Conservation (phyloP, 495 filamentous ascomycete genomes). For the Viridothelium virens region DNA sequence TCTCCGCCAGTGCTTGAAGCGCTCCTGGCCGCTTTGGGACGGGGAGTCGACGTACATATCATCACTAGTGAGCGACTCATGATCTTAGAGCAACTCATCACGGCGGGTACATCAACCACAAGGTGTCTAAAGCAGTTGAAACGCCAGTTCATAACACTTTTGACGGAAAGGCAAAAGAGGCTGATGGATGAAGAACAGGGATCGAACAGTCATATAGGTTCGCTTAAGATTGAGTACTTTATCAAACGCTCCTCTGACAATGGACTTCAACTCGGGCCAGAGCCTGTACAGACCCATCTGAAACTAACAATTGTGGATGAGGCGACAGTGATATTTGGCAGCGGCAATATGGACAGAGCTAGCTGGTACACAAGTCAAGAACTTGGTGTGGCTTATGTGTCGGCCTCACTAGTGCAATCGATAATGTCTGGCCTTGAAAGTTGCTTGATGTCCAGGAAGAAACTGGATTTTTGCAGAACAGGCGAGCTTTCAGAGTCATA, state of each 20-base stretch:
- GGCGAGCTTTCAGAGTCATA: not conserved
- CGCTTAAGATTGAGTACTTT: slow-evolving; percentile 46
- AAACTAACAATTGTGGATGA: slow-evolving; percentile 60
- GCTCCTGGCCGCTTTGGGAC: slow-evolving; percentile 42
- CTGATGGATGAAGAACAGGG: not conserved
- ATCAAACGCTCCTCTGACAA: not conserved
- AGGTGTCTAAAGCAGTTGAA: slow-evolving; percentile 47
- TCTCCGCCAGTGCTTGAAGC: slow-evolving; percentile 48
- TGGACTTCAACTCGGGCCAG: slow-evolving; percentile 24
- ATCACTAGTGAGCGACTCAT: slow-evolving; percentile 61
- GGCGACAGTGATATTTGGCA: slow-evolving; percentile 55
- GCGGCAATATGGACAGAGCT: slow-evolving; percentile 68
- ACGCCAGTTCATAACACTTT: not conserved
- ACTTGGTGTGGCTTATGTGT: slow-evolving; percentile 58
- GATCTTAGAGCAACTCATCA: slow-evolving; percentile 64
- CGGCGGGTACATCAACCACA: slow-evolving; percentile 58
- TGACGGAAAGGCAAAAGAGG: not conserved
- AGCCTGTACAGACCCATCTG: slow-evolving; percentile 62
- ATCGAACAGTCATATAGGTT: slow-evolving; percentile 6
- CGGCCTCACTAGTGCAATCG: slow-evolving; percentile 36
- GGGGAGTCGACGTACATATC: slow-evolving; percentile 55
- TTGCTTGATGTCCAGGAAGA: not conserved
- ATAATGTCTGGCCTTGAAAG: not conserved
- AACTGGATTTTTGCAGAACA: not conserved
- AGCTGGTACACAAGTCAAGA: slow-evolving; percentile 74